A percentile compares a stretch with the other conserved stretches of the same genome.
These are phyloP conservation scores for Talaromyces sp. DNA, from an alignment of 2,329 filamentous ascomycete species.

Conservation along the genomic window DNA sequence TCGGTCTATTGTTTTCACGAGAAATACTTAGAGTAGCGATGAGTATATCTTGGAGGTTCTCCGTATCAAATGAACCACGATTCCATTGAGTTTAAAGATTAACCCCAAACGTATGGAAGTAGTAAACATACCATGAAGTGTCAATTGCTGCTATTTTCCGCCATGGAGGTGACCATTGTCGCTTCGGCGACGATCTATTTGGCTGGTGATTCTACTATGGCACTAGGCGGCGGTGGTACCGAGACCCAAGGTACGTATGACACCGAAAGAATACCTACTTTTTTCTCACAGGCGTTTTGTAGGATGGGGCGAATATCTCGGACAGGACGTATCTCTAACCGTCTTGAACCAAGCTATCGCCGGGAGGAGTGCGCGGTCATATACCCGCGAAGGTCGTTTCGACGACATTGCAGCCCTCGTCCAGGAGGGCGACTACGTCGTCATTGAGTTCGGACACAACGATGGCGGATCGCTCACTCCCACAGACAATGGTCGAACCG, in stretches of 20 bases:
- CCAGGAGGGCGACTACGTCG: conserved; percentile 58
- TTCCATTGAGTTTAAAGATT: background rate
- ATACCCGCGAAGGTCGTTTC: conserved; percentile 63
- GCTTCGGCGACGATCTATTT: conserved; percentile 13
- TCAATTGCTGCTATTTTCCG: background rate
- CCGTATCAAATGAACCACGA: background rate
- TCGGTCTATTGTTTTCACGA: background rate
- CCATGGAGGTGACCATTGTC: background rate
- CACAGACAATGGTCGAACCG: conserved; percentile 59
- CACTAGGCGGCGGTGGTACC: conserved; percentile 12
- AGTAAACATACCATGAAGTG: background rate
- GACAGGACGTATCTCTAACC: conserved; percentile 44
- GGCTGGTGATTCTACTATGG: conserved; percentile 35
- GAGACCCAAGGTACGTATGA: background rate
- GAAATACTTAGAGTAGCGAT: background rate
- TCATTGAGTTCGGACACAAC: conserved; percentile 71
- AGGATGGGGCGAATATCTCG: conserved; percentile 63
- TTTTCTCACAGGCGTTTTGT: background rate
- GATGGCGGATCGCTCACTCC: conserved; percentile 42
- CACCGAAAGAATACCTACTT: background rate
- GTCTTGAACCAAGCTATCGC: conserved; percentile 63
- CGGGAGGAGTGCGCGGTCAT: conserved; percentile 63
- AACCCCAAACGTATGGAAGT: background rate
- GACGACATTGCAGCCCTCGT: conserved; percentile 51
- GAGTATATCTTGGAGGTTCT: background rate